These are phyloP conservation scores for Posidonia australis DNA, from an alignment of 106 monocot species.

Conservation along the genomic window DNA sequence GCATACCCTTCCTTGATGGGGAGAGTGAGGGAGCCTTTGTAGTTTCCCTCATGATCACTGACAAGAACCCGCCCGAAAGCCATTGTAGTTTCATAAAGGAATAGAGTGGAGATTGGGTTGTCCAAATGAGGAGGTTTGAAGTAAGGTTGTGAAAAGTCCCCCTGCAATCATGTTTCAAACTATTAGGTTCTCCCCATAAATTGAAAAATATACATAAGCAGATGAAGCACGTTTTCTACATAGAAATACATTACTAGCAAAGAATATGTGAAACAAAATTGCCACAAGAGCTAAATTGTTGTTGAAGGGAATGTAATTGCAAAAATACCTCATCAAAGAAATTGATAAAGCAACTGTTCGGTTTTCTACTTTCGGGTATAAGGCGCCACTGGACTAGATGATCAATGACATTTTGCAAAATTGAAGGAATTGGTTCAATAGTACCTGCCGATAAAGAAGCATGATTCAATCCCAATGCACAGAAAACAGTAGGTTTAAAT, in stretches of 20 bases:
- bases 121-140: conserved; percentile 94
- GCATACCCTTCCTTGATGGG: conserved; percentile 65
- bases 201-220: no score
- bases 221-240: no score
- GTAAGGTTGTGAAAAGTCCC: conserved; percentile 87
- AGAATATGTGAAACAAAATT: no score
- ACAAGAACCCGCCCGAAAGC: conserved; percentile 71
- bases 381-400: conserved; percentile 79
- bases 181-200: no score
- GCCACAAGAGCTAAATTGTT: no score
- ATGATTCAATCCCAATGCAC: neutral
- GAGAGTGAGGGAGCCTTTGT: conserved; percentile 73
- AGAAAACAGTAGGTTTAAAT: neutral
- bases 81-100: conserved; percentile 63
- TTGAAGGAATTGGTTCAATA: conserved; percentile 64
- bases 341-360: conserved; percentile 92
- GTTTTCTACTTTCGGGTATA: conserved; percentile 73
- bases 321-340: conserved; percentile 88
- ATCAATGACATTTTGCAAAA: conserved; percentile 63
- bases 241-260: no score
- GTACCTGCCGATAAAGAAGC: conserved; percentile 26
- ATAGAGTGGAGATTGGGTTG: conserved; percentile 78
- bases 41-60: conserved; percentile 56
- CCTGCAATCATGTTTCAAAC: conserved; percentile 29
- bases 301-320: neutral